Conservation (phyloP, 2,329 filamentous ascomycete genomes). For the Paracoccidioides brasiliensis region DNA sequence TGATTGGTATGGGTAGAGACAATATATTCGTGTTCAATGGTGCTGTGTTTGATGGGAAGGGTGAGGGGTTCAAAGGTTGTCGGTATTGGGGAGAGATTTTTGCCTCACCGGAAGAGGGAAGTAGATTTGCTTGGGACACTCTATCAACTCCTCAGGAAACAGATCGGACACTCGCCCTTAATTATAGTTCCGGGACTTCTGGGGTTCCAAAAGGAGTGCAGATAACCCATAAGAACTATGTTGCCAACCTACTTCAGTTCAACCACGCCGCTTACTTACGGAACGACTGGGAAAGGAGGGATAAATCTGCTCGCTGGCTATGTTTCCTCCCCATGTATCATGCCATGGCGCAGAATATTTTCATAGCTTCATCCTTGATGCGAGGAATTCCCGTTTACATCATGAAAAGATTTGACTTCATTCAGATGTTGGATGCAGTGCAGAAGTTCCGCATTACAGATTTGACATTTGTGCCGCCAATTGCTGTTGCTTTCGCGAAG, state of each 20-base stretch:
- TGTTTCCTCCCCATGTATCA: conserved; percentile 70
- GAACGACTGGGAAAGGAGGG: conserved; percentile 37
- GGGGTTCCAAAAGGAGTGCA: conserved; percentile 75
- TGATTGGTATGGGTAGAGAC: conserved; percentile 41
- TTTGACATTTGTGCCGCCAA: conserved; percentile 58
- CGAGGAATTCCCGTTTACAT: conserved; percentile 57
- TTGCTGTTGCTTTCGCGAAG: conserved; percentile 61
- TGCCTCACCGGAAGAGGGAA: conserved; percentile 38
- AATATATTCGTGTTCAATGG: conserved; percentile 56
- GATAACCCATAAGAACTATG: conserved; percentile 64
- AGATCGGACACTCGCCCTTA: conserved; percentile 51
- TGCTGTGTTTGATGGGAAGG: conserved; percentile 33
- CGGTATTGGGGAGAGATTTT: conserved; percentile 54
- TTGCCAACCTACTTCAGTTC: conserved; percentile 55
- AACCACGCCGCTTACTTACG: conserved; percentile 35
- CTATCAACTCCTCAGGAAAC: conserved; percentile 6
- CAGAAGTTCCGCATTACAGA: conserved; percentile 55
- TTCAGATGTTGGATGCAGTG: conserved; percentile 55
- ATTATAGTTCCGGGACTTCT: conserved; percentile 64
- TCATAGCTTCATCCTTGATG: conserved; percentile 46
- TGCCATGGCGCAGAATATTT: conserved; percentile 59
- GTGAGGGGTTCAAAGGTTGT: conserved; percentile 29
- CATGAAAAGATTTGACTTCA: conserved; percentile 66
- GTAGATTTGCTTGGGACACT: conserved; percentile 51
- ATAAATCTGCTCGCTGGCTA: conserved; percentile 35